phyloP scores from a whole-genome alignment of 805 yeast species.

The Torulaspora indica region DNA sequence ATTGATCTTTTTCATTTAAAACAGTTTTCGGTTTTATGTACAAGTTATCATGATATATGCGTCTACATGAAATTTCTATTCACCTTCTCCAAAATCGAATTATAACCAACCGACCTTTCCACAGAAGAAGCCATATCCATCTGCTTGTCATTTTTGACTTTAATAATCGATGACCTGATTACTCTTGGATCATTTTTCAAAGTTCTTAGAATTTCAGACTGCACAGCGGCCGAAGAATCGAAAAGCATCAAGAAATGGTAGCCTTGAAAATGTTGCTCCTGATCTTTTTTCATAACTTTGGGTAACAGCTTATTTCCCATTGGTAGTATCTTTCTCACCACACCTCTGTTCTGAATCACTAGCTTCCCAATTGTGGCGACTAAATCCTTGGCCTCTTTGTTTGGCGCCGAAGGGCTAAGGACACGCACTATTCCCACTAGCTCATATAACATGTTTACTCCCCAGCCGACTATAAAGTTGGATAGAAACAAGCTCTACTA shows the following conservation, averaged over 20 bases:
- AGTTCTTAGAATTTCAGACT: constrained; percentile 75
- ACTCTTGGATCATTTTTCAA: constrained; percentile 87
- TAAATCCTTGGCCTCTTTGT: constrained; percentile 58
- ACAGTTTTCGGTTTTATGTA: constrained; percentile 2
- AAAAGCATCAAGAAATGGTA: constrained; percentile 81
- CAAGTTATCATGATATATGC: not conserved
- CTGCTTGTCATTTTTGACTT: constrained; percentile 49
- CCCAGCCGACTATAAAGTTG: no score
- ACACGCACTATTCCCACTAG: constrained; percentile 85
- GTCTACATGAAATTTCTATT: constrained; percentile 15
- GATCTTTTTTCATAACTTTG: constrained; percentile 74
- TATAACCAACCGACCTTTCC: constrained; percentile 40
- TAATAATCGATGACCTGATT: constrained; percentile 69
- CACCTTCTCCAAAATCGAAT: constrained; percentile 25
- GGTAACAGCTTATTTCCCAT: constrained; percentile 79
- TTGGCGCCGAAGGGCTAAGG: constrained; percentile 48
- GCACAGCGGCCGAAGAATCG: constrained; percentile 82
- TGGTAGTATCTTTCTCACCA: constrained; percentile 76
- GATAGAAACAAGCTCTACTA: no score
- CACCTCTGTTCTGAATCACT: constrained; percentile 85
- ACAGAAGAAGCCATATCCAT: constrained; percentile 57
- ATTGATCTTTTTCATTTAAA: constrained; percentile 6
- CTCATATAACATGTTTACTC: constrained; percentile 70
- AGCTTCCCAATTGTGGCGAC: constrained; percentile 73
- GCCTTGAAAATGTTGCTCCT: constrained; percentile 87